Evolutionary conservation across 1,139 yeast genomes (phyloP).

Genomic region (Zygosaccharomyces sapae): DNA sequence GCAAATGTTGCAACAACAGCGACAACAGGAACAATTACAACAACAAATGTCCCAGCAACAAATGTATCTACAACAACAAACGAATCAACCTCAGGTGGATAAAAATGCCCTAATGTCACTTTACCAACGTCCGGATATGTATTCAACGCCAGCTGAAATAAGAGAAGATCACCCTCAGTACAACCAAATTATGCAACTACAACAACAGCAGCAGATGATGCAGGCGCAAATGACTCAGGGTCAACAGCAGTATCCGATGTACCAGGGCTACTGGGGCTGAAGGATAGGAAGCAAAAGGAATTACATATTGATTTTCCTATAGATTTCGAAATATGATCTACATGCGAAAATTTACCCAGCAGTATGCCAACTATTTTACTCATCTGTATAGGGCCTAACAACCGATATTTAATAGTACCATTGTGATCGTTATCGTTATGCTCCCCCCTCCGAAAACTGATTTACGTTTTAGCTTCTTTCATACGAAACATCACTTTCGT

Average conservation of each 20-base stretch:
- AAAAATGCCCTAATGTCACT: conserved; percentile 32
- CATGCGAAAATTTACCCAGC: background rate
- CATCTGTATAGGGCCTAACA: background rate
- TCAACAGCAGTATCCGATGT: conserved; percentile 6
- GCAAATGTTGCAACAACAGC: conserved; percentile 25
- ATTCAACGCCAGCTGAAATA: conserved; percentile 32
- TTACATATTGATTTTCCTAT: background rate
- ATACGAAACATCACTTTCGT: background rate
- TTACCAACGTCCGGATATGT: conserved; percentile 33
- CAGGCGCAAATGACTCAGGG: background rate
- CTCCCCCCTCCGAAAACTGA: background rate
- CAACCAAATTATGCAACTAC: conserved; percentile 40
- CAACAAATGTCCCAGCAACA: conserved; percentile 22
- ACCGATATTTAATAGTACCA: background rate
- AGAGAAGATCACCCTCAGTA: conserved; percentile 34
- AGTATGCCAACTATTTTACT: background rate
- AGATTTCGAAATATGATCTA: background rate
- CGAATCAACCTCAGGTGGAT: conserved; percentile 18
- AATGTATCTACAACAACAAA: conserved; percentile 16
- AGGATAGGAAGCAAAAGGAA: background rate
- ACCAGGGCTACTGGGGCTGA: conserved; percentile 14
- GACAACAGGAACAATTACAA: conserved; percentile 13
- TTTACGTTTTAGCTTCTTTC: background rate
- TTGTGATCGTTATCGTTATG: background rate
- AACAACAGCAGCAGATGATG: conserved; percentile 24